phyloP scores from a whole-genome alignment of 192 early-diverging fungal species.

The Entrophospora sp. region DNA sequence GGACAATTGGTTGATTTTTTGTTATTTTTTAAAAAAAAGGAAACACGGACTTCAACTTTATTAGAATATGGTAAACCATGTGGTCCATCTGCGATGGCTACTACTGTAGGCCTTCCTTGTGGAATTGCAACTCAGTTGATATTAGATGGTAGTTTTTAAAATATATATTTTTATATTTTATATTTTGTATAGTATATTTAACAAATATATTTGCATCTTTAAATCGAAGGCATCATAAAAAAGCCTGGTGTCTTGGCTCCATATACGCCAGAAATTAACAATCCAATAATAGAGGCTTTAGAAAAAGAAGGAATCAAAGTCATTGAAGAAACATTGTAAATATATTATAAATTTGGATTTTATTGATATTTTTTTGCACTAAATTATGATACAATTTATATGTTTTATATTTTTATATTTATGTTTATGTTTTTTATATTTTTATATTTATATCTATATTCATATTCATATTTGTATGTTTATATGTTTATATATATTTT shows the following conservation, averaged over 20 bases:
- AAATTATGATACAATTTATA: no score
- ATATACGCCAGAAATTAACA: constrained; percentile 77
- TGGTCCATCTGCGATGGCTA: constrained; percentile 87
- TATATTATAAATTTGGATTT: no score
- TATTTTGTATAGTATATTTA: no score
- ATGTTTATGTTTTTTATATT: no score
- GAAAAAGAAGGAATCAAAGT: no score
- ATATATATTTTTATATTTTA: not conserved
- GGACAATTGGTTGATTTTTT: no score
- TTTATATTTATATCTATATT: no score
- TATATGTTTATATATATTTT: no score
- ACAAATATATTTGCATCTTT: not conserved
- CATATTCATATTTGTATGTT: no score
- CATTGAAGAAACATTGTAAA: no score
- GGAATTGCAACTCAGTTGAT: constrained; percentile 91
- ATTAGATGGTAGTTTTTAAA: constrained; percentile 67
- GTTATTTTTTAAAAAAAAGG: constrained; percentile 30
- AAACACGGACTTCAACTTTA: constrained; percentile 87
- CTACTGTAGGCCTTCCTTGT: constrained; percentile 92
- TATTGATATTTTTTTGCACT: no score
- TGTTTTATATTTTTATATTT: no score
- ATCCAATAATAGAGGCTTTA: constrained; percentile 80
- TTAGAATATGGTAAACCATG: constrained; percentile 87
- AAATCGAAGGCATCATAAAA: constrained; percentile 30
- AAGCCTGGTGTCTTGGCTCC: constrained; percentile 90